phyloP scores from a whole-genome alignment of 2,329 filamentous ascomycete genomes.

The Penicillium hordei region DNA sequence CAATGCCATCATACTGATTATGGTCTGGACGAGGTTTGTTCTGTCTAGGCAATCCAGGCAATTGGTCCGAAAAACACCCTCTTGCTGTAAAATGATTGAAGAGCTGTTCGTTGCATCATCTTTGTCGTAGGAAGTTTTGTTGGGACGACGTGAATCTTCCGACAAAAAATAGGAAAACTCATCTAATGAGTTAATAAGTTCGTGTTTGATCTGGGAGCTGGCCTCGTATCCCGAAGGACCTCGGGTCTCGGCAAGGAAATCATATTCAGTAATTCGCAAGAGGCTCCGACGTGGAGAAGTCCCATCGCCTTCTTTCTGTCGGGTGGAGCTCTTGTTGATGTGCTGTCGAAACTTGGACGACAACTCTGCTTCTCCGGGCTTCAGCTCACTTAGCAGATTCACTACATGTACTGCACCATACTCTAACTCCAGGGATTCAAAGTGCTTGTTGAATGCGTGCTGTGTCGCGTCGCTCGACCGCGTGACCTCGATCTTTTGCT shows the following conservation, averaged over 20 bases:
- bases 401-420: conserved; percentile 92
- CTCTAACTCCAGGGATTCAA: conserved; percentile 76
- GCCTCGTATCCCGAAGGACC: conserved; percentile 85
- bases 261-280: conserved; percentile 80
- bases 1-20: conserved; percentile 90
- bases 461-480: conserved; percentile 87
- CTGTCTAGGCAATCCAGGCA: conserved; percentile 94
- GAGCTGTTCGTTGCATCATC: conserved; percentile 43
- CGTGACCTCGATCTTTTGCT: conserved; percentile 92
- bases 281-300: conserved; percentile 67
- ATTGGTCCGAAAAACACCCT: conserved; percentile 94
- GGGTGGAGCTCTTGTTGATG: conserved; percentile 71
- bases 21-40: conserved; percentile 93
- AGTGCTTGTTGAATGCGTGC: conserved; percentile 93
- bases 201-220: conserved; percentile 76
- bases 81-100: conserved; percentile 79
- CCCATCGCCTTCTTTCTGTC: conserved; percentile 54
- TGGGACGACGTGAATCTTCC: conserved; percentile 62
- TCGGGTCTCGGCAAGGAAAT: conserved; percentile 93
- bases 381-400: conserved; percentile 88
- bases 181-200: conserved; percentile 76
- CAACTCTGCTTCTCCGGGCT: conserved; percentile 81
- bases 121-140: conserved; percentile 42
- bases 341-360: conserved; percentile 77
- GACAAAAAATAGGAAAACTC: conserved; percentile 91